A percentile compares a stretch with the other conserved stretches of the same genome.
phyloP scores from a whole-genome alignment of 108 stramenopile species.

The Cyclotella kingstonii region DNA sequence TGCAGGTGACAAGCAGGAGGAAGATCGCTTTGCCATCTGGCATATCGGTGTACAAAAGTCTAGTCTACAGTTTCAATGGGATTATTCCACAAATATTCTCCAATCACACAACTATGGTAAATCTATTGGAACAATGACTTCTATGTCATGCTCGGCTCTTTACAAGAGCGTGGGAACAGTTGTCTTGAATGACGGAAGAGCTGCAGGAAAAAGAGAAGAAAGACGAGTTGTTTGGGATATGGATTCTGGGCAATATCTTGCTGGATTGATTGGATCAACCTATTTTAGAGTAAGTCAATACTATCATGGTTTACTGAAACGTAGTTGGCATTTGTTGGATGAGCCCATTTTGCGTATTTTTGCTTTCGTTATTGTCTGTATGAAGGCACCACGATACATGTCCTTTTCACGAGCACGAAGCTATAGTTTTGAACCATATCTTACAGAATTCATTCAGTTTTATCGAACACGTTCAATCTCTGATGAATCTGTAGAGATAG shows the following conservation, averaged over 20 bases:
- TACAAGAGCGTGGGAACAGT: slow-evolving; percentile 24
- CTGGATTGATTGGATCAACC: slow-evolving; percentile 33
- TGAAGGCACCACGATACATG: slow-evolving; percentile 34
- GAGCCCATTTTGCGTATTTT: background rate
- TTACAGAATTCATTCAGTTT: slow-evolving; percentile 40
- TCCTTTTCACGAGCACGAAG: slow-evolving; percentile 28
- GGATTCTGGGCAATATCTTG: slow-evolving; percentile 35
- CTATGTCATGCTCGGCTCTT: slow-evolving; percentile 19
- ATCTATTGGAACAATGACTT: slow-evolving; percentile 23
- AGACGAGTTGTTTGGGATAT: slow-evolving; percentile 34
- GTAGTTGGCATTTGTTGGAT: background rate
- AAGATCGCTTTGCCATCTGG: slow-evolving; percentile 65
- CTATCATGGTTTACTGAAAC: background rate
- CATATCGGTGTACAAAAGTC: slow-evolving; percentile 72
- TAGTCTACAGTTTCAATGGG: slow-evolving; percentile 68
- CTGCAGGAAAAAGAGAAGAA: slow-evolving; percentile 26
- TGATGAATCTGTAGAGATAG: slow-evolving; percentile 6
- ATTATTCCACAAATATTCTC: slow-evolving; percentile 58
- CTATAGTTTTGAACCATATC: slow-evolving; percentile 14
- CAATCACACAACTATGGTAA: slow-evolving; percentile 35
- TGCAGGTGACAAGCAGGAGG: background rate
- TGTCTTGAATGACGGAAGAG: slow-evolving; percentile 28
- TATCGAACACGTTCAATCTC: slow-evolving; percentile 12
- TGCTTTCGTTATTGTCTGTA: background rate
- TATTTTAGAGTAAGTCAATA: slow-evolving; percentile 28